These are phyloP conservation scores for Globisporangium uncinulatum DNA, from an alignment of 352 stramenopile genomes.

Conservation along the genomic window DNA sequence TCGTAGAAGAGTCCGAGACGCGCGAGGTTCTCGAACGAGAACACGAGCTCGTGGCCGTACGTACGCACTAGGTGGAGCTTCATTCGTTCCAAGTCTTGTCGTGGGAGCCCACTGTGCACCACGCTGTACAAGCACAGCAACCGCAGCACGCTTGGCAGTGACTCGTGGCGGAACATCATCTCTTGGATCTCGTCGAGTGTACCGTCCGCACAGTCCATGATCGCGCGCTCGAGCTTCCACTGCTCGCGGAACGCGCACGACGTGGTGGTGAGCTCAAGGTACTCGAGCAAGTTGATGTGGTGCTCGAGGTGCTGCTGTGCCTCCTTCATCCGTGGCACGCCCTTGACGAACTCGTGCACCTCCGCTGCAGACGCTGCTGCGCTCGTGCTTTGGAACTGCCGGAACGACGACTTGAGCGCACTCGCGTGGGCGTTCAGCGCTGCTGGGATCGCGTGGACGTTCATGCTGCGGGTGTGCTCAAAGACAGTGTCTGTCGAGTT, in stretches of 20 bases:
- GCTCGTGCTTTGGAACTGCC: slow-evolving; percentile 45
- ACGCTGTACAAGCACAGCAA: slow-evolving; percentile 63
- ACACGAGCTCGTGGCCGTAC: slow-evolving; percentile 71
- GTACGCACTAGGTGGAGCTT: slow-evolving; percentile 57
- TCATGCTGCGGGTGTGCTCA: slow-evolving; percentile 52
- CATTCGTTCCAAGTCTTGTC: slow-evolving; percentile 28
- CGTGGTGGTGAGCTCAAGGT: slow-evolving; percentile 35
- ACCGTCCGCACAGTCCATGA: slow-evolving; percentile 45
- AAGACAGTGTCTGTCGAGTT: slow-evolving; percentile 61
- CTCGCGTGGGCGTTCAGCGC: slow-evolving; percentile 45
- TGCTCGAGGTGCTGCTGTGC: slow-evolving; percentile 47
- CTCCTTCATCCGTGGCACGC: slow-evolving; percentile 51
- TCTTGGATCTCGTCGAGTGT: slow-evolving; percentile 42
- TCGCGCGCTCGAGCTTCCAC: slow-evolving; percentile 62
- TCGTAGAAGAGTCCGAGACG: slow-evolving; percentile 44
- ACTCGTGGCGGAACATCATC: slow-evolving; percentile 50
- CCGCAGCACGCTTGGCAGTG: slow-evolving; percentile 45
- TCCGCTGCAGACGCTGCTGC: slow-evolving; percentile 40
- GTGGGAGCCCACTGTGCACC: slow-evolving; percentile 35
- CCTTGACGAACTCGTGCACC: slow-evolving; percentile 70
- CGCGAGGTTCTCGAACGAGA: slow-evolving; percentile 63
- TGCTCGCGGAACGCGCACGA: slow-evolving; percentile 47
- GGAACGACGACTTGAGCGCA: slow-evolving; percentile 45
- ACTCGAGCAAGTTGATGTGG: slow-evolving; percentile 59
- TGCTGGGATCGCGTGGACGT: slow-evolving; percentile 46